Evolutionary conservation across 345 rosid species (phyloP), one percentile per base, ranked within the genome.

Genomic region (Gossypium arboreum): DNA sequence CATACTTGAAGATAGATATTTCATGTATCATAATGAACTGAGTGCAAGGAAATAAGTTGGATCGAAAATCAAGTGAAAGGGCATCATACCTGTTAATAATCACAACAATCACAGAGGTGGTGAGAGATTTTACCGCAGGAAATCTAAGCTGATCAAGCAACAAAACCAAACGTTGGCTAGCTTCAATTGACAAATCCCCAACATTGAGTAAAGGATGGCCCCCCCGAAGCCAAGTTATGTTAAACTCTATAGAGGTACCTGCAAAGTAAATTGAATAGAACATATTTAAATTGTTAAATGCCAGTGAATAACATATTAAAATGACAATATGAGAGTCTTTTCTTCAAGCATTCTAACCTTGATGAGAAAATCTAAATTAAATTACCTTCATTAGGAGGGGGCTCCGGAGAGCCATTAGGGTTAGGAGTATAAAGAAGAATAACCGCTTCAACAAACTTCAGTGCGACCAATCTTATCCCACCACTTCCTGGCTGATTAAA

Each of bases 91-190:
- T 87, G 71, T 88, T 90, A 82, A 93, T 84, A 75, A 90, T 91
- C 84, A 93, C 94, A 58, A 91, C 76, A 75, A 88, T 82, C 27
- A 86, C 88, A 50, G 88, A 79, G 79, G 86, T 86, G 79, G 90
- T 85, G 61, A 91, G 88, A 79, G 94, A 88, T 75, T 85, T 93
- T 68, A 92, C 94, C 27, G 89, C 83, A 44, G 98, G 99, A 63
- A 77, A 82, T 81, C 99, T 86, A 76, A 95, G 97, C 84, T 88
- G 98, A 87, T 95, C 99, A 79, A 95, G 97, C 91, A 95, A 80
- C 74, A 82, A 85, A 75, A 83, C 91, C 87, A 95, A 80, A 72
- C 79, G 88, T 81, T 85, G 87, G 83, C 94, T 89, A 68, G 98
- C 99, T 85, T 95, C 99, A 77, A 88, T 78, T 27, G 99, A 90